Evolutionary conservation across 768 basidiomycete species (phyloP).

Genomic region (Fomitopsis pulvina): DNA sequence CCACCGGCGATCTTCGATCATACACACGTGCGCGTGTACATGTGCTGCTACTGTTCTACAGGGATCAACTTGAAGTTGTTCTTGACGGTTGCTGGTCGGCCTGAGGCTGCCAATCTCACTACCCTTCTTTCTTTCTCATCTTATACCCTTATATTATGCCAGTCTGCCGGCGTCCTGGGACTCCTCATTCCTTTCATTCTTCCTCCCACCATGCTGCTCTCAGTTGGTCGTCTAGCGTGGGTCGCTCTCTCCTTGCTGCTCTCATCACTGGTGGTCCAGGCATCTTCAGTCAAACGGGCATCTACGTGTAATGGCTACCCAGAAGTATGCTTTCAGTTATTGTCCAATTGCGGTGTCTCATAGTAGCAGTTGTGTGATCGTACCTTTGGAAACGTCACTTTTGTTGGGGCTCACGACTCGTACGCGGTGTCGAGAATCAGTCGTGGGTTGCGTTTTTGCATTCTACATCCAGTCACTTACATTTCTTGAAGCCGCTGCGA

Average conservation of each 20-base stretch:
- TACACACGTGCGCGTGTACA: too few relatives aligned
- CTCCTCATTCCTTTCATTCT: background rate
- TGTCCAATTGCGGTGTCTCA: background rate
- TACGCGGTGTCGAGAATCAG: constrained; percentile 76
- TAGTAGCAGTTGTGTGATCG: constrained; percentile 52
- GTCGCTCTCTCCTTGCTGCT: constrained; percentile 38
- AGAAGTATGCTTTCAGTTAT: constrained; percentile 37
- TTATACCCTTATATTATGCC: too few relatives aligned
- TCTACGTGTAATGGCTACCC: constrained; percentile 81
- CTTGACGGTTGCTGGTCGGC: too few relatives aligned
- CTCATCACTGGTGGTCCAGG: constrained; percentile 22
- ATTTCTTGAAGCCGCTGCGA: constrained; percentile 50
- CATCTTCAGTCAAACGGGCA: constrained; percentile 35
- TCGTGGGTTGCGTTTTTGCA: constrained; percentile 35
- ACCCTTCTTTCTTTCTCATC: too few relatives aligned
- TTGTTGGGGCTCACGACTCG: constrained; percentile 89
- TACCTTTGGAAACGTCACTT: constrained; percentile 71
- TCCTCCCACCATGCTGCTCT: constrained; percentile 7
- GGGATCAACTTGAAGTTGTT: too few relatives aligned
- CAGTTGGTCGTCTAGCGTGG: constrained; percentile 26
- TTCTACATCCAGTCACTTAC: too few relatives aligned
- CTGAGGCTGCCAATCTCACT: too few relatives aligned
- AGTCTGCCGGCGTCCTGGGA: too few relatives aligned
- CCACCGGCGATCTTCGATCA: too few relatives aligned
- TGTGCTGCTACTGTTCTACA: too few relatives aligned